Conservation (phyloP, 768 basidiomycete genomes). For the Pleurotus djamor region DNA sequence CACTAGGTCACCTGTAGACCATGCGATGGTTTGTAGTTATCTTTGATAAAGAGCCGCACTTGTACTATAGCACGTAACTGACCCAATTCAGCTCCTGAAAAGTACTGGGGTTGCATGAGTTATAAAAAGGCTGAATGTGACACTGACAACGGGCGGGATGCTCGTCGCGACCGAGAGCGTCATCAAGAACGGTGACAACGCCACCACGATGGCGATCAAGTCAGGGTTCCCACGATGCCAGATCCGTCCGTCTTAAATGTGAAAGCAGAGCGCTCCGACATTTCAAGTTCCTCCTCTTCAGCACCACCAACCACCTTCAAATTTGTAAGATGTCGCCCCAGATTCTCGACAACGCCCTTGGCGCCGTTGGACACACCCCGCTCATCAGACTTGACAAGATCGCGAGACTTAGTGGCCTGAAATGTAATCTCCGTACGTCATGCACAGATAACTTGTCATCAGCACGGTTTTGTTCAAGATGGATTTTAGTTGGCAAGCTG, state of each 20-base stretch:
- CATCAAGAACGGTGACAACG: not conserved
- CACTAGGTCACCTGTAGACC: not conserved
- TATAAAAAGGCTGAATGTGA: not conserved
- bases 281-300: constrained; percentile 11
- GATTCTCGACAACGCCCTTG: constrained; percentile 78
- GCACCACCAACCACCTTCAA: constrained; percentile 3
- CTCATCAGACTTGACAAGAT: constrained; percentile 84
- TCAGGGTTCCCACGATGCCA: constrained; percentile 1
- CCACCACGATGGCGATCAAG: not conserved
- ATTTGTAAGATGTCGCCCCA: constrained; percentile 24
- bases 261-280: not conserved
- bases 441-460: not conserved
- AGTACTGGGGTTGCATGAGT: not conserved
- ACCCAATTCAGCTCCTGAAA: no score
- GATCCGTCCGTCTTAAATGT: constrained; percentile 1
- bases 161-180: not conserved
- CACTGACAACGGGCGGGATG: not conserved
- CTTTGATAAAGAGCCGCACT: no score
- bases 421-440: constrained; percentile 85
- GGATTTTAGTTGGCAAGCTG: constrained; percentile 74
- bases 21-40: no score
- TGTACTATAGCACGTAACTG: no score
- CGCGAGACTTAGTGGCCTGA: constrained; percentile 67
- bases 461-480: not conserved
- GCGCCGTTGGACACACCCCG: constrained; percentile 89